Evolutionary conservation across 768 basidiomycete species (phyloP).

Genomic region (Suillus clintonianus): DNA sequence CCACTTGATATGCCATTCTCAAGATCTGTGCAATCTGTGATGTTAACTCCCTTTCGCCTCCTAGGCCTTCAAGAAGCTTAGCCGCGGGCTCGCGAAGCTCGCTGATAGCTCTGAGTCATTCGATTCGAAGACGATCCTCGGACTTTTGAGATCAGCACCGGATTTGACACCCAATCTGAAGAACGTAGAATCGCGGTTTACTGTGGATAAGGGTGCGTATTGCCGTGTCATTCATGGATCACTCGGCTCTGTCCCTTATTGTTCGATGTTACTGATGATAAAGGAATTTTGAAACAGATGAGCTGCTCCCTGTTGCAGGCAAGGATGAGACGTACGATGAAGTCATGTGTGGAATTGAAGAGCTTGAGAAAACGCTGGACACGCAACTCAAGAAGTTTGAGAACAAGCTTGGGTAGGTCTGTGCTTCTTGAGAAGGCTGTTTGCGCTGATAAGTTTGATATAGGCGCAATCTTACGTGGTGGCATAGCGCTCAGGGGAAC

Average conservation of each 20-base stretch:
- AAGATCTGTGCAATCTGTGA: slow-evolving; percentile 6
- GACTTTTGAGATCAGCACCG: slow-evolving; percentile 78
- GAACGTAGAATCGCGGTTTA: slow-evolving; percentile 71
- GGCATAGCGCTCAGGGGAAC: slow-evolving; percentile 81
- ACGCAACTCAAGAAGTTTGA: slow-evolving; percentile 63
- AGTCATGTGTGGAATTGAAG: slow-evolving; percentile 68
- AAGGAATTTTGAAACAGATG: slow-evolving; percentile 51
- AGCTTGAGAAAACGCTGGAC: slow-evolving; percentile 74
- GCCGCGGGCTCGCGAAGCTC: slow-evolving; percentile 62
- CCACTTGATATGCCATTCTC: not conserved
- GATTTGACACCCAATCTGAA: slow-evolving; percentile 73
- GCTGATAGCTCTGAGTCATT: slow-evolving; percentile 71
- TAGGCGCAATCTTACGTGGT: slow-evolving; percentile 56
- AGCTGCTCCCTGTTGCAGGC: slow-evolving; percentile 80
- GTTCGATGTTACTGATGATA: not conserved
- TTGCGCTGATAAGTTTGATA: slow-evolving; percentile 24
- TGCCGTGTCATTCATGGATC: not conserved
- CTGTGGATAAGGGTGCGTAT: slow-evolving; percentile 55
- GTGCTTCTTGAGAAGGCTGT: slow-evolving; percentile 9
- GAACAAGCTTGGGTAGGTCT: slow-evolving; percentile 62
- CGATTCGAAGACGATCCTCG: slow-evolving; percentile 72
- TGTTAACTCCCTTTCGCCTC: not conserved
- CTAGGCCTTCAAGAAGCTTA: slow-evolving; percentile 77
- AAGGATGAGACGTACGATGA: slow-evolving; percentile 85
- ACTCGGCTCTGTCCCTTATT: not conserved